Evolutionary conservation across 169 alveolate genomes (phyloP).

Genomic region (Babesia bovis): DNA sequence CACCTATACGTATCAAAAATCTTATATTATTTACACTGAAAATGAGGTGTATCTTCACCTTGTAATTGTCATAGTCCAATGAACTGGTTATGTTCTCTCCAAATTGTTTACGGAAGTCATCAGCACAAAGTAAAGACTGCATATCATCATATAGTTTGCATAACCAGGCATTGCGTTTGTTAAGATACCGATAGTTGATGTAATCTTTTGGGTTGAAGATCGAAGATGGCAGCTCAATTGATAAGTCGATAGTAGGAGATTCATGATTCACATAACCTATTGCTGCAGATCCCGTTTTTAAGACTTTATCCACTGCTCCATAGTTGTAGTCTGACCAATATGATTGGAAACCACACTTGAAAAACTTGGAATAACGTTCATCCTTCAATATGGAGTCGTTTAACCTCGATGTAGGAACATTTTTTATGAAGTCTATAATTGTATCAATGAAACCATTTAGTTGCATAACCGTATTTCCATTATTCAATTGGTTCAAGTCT

Average conservation of each 20-base stretch:
- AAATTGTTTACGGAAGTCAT: neutral
- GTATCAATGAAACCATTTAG: too few relatives aligned
- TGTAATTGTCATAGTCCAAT: neutral
- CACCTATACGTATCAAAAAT: neutral
- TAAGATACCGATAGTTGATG: constrained; percentile 38
- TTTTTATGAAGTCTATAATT: too few relatives aligned
- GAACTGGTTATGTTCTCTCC: neutral
- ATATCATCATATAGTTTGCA: constrained; percentile 20
- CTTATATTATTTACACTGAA: neutral
- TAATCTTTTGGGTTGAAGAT: constrained; percentile 35
- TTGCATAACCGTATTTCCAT: too few relatives aligned
- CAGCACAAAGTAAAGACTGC: neutral
- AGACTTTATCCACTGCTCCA: neutral
- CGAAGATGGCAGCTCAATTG: neutral
- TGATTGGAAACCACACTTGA: constrained; percentile 6
- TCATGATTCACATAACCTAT: neutral
- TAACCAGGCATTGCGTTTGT: constrained; percentile 31
- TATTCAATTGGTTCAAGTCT: too few relatives aligned
- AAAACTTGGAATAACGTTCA: neutral
- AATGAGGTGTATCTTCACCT: neutral
- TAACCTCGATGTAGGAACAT: too few relatives aligned
- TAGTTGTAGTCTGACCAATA: constrained; percentile 21
- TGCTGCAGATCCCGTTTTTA: constrained; percentile 2
- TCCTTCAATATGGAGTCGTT: neutral
- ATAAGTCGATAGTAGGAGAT: constrained; percentile 2